phyloP scores from a whole-genome alignment of 2,329 filamentous ascomycete genomes.

The Sporothrix sp. region DNA sequence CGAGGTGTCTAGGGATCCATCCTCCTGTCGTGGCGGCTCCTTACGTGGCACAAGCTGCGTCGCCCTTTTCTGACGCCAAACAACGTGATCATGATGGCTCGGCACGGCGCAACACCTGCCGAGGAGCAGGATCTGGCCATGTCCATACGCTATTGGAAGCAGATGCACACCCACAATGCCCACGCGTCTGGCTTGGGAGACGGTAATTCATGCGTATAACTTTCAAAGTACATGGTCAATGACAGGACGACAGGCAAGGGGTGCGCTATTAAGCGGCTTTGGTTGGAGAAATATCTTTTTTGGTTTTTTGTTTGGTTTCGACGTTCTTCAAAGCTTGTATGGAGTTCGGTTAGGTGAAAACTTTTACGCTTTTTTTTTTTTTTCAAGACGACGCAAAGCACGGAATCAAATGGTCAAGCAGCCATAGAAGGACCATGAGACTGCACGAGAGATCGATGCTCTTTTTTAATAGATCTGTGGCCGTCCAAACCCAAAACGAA shows the following conservation, averaged over 20 bases:
- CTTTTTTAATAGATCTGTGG: not conserved
- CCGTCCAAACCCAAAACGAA: not conserved
- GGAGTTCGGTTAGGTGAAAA: not conserved
- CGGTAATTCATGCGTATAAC: no score
- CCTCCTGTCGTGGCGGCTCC: not conserved
- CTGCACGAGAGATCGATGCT: not conserved
- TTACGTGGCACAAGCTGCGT: not conserved
- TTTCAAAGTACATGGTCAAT: no score
- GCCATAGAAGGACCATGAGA: not conserved
- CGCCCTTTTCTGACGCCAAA: not conserved
- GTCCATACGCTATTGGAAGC: not conserved
- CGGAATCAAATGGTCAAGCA: no score
- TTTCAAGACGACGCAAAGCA: not conserved
- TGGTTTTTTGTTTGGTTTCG: not conserved
- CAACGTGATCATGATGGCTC: not conserved
- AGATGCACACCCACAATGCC: not conserved
- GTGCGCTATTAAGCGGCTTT: no score
- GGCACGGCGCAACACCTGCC: not conserved
- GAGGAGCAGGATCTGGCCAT: not conserved
- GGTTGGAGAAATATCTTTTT: no score
- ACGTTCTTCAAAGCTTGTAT: not conserved
- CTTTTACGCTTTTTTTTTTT: not conserved
- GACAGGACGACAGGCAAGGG: no score
- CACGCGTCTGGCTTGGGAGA: not conserved
- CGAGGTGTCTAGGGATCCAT: slow-evolving; percentile 29